Percentiles rank a stretch among this genome's conserved stretches.
phyloP scores from a whole-genome alignment of 2,329 filamentous ascomycete genomes.

The Xylariaceae sp. region DNA sequence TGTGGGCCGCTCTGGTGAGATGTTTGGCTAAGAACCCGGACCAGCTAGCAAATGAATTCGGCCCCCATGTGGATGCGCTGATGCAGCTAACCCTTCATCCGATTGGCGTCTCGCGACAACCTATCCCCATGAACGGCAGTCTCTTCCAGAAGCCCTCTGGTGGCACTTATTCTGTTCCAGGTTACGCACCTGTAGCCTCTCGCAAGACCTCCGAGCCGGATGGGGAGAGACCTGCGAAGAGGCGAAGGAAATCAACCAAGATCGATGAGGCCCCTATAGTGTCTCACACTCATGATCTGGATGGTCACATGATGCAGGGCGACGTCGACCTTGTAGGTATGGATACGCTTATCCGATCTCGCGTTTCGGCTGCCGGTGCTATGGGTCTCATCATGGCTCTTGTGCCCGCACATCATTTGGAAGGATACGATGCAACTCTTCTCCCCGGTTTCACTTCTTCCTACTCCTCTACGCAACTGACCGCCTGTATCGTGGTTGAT shows the following conservation, averaged over 20 bases:
- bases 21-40: slow-evolving; percentile 61
- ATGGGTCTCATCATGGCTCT: slow-evolving; percentile 79
- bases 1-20: slow-evolving; percentile 77
- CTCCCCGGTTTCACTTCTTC: slow-evolving; percentile 65
- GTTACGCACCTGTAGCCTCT: slow-evolving; percentile 39
- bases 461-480: slow-evolving; percentile 81
- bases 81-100: slow-evolving; percentile 83
- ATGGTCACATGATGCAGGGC: slow-evolving; percentile 96
- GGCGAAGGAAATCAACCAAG: slow-evolving; percentile 82
- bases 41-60: slow-evolving; percentile 68
- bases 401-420: slow-evolving; percentile 61
- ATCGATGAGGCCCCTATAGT: slow-evolving; percentile 61
- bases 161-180: slow-evolving; percentile 63
- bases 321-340: slow-evolving; percentile 91
- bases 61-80: slow-evolving; percentile 71
- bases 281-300: slow-evolving; percentile 85
- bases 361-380: slow-evolving; percentile 80
- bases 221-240: slow-evolving; percentile 64
- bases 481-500: slow-evolving; percentile 78
- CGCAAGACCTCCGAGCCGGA: slow-evolving; percentile 49
- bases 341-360: slow-evolving; percentile 83
- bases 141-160: slow-evolving; percentile 94
- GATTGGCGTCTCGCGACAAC: slow-evolving; percentile 85
- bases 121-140: slow-evolving; percentile 84
- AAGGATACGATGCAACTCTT: slow-evolving; percentile 61